A percentile compares a stretch with the other conserved stretches of the same genome.
Conservation (phyloP, 2,329 filamentous ascomycete species). For the Fulvia fulva region DNA sequence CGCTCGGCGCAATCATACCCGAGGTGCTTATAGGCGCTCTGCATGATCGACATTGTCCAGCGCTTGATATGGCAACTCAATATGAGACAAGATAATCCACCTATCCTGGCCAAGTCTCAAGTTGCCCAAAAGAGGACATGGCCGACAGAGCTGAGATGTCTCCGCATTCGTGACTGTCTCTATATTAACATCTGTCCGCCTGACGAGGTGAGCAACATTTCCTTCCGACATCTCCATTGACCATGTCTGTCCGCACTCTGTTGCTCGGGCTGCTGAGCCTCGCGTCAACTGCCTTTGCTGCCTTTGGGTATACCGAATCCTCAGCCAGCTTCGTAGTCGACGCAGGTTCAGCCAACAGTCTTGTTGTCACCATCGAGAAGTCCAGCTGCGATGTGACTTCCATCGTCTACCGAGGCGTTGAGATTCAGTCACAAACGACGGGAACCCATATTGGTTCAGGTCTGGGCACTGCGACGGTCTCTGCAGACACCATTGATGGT, state of each 20-base stretch:
- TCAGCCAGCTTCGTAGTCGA: slow-evolving; percentile 11
- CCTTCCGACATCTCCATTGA: not conserved
- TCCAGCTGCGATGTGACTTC: slow-evolving; percentile 15
- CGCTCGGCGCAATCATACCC: not conserved
- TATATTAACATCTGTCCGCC: not conserved
- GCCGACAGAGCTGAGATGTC: not conserved
- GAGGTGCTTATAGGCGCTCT: not conserved
- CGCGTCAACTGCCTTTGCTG: slow-evolving; percentile 1
- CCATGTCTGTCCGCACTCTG: not conserved
- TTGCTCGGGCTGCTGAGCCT: slow-evolving; percentile 2
- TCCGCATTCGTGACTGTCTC: not conserved
- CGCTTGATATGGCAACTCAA: not conserved
- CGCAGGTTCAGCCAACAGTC: slow-evolving; percentile 6
- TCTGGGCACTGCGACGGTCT: slow-evolving; percentile 11
- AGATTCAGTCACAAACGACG: slow-evolving; percentile 6
- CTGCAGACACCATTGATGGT: slow-evolving; percentile 9
- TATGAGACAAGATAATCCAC: not conserved
- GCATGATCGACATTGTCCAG: not conserved
- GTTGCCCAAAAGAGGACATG: not conserved
- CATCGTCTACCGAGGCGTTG: slow-evolving; percentile 8
- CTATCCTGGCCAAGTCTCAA: not conserved
- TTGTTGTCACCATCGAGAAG: slow-evolving; percentile 12
- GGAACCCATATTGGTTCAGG: slow-evolving; percentile 16
- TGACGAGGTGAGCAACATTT: not conserved
- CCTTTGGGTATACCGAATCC: slow-evolving; percentile 13